A percentile compares a stretch with the other conserved stretches of the same genome.
Conservation (phyloP, 176 grass and related monocot species). For the Lolium multiflorum region DNA sequence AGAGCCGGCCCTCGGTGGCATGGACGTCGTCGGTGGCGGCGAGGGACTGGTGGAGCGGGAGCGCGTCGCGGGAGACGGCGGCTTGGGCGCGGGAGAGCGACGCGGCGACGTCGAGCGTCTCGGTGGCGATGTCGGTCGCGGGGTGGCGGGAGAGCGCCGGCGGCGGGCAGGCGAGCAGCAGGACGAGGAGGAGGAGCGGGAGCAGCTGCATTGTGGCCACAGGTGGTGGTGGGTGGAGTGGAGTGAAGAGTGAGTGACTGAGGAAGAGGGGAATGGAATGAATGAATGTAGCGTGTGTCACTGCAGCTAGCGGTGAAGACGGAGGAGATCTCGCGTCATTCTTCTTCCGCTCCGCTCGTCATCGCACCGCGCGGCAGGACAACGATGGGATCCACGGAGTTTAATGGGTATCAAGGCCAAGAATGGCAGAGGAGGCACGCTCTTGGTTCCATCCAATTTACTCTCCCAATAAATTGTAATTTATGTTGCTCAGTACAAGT, state of each 20-base stretch:
- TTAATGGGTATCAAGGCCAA: neutral
- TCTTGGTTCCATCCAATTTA: neutral
- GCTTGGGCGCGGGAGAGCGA: slow-evolving; percentile 60
- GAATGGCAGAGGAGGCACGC: neutral
- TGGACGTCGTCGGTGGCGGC: neutral
- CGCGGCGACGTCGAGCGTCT: slow-evolving; percentile 63
- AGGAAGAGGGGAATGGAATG: neutral
- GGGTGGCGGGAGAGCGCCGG: slow-evolving; percentile 32
- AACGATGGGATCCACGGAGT: no score
- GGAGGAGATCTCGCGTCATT: neutral
- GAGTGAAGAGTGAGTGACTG: neutral
- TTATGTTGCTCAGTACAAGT: neutral
- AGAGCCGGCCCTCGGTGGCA: neutral
- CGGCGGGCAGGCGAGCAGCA: slow-evolving; percentile 25
- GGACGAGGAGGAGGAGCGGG: slow-evolving; percentile 14
- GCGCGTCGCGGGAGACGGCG: slow-evolving; percentile 55
- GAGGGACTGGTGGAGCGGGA: slow-evolving; percentile 48
- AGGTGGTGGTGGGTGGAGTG: neutral
- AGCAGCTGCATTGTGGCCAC: slow-evolving; percentile 39
- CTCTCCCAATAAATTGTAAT: neutral
- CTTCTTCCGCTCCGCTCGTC: neutral
- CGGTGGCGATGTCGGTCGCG: slow-evolving; percentile 26
- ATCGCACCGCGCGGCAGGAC: neutral
- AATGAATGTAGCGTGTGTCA: neutral
- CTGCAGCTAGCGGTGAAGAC: neutral